phyloP scores from a whole-genome alignment of 169 alveolate genomes.

The Plasmodium ovale region DNA sequence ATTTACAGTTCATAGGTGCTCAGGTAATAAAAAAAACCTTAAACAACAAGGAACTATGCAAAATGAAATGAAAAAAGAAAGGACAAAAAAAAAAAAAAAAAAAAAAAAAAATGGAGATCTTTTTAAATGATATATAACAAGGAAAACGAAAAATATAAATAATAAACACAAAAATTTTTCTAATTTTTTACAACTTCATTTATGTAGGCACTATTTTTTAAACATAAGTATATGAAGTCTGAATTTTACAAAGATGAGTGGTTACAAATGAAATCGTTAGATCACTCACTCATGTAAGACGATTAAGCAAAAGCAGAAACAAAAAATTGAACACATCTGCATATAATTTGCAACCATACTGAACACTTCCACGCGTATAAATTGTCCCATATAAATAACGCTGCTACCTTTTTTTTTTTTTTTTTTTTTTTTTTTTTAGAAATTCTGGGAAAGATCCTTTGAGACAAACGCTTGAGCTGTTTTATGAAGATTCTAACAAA shows the following conservation, averaged over 20 bases:
- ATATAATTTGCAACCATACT: neutral
- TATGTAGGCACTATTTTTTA: slow-evolving; percentile 46
- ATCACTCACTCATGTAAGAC: slow-evolving; percentile 47
- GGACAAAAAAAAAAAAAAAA: neutral
- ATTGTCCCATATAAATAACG: neutral
- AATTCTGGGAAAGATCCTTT: slow-evolving; percentile 44
- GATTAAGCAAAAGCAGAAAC: neutral
- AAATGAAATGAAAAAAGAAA: neutral
- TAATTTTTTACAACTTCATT: neutral
- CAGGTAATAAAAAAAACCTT: slow-evolving; percentile 41
- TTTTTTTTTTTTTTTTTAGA: slow-evolving; percentile 22
- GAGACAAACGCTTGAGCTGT: slow-evolving; percentile 47
- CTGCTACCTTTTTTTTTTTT: neutral
- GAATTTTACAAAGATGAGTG: slow-evolving; percentile 66
- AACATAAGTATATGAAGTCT: slow-evolving; percentile 53
- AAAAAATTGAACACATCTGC: neutral
- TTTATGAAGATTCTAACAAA: slow-evolving; percentile 39
- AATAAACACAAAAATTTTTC: neutral
- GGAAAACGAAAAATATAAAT: neutral
- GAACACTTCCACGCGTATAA: neutral
- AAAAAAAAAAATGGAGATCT: neutral
- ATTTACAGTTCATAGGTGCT: slow-evolving; percentile 41
- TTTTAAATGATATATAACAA: too few relatives aligned
- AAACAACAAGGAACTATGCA: too few relatives aligned
- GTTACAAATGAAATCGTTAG: slow-evolving; percentile 68